phyloP scores from a whole-genome alignment of 2,329 filamentous ascomycete genomes.

The Fusarium hostae region DNA sequence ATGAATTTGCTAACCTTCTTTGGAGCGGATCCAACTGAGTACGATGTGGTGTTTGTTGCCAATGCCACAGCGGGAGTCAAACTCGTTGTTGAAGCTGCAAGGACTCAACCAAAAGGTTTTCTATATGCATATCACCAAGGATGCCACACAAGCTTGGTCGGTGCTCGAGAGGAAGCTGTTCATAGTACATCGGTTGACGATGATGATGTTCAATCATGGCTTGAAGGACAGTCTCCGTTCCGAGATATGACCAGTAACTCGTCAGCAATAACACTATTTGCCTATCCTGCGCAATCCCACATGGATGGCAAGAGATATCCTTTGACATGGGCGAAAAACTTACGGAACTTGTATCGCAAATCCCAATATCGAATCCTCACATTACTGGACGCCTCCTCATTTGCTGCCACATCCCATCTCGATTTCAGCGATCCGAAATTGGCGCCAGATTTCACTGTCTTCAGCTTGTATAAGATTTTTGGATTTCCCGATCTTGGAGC shows the following conservation, averaged over 20 bases:
- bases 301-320: constrained; percentile 86
- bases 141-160: constrained; percentile 88
- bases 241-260: constrained; percentile 25
- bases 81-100: constrained; percentile 81
- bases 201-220: constrained; percentile 72
- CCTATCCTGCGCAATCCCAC: constrained; percentile 92
- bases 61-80: constrained; percentile 95
- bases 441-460: constrained; percentile 84
- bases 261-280: constrained; percentile 65
- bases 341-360: constrained; percentile 51
- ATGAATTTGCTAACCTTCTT: constrained; percentile 79
- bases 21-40: constrained; percentile 81
- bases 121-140: constrained; percentile 85
- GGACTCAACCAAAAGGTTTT: constrained; percentile 76
- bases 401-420: constrained; percentile 80
- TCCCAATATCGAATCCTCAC: constrained; percentile 63
- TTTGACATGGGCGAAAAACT: constrained; percentile 70
- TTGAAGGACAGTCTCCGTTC: constrained; percentile 55
- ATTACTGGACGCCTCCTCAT: constrained; percentile 84
- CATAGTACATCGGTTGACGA: constrained; percentile 75
- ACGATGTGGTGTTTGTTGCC: constrained; percentile 89
- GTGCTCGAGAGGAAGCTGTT: constrained; percentile 77
- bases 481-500: constrained; percentile 93
- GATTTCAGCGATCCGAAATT: constrained; percentile 70
- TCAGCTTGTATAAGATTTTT: constrained; percentile 98